These are phyloP conservation scores for Aphanoascus verrucosus DNA, from an alignment of 2,329 filamentous ascomycete genomes.

Conservation along the genomic window DNA sequence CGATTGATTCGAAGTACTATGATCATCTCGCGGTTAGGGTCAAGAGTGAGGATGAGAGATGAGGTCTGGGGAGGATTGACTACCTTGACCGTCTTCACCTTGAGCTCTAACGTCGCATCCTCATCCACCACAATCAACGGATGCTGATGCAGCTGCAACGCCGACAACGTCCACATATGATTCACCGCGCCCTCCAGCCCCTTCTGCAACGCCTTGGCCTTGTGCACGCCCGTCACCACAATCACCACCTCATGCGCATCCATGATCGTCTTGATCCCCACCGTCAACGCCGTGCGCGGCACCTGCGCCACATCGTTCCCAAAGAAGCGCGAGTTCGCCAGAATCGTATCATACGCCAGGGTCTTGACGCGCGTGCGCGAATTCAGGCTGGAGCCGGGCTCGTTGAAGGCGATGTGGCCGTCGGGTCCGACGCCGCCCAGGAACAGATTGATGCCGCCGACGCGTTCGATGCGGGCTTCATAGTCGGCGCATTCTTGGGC, in stretches of 20 bases:
- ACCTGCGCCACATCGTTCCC: conserved; percentile 61
- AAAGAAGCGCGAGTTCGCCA: conserved; percentile 79
- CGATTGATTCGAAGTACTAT: conserved; percentile 61
- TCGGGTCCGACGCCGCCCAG: conserved; percentile 76
- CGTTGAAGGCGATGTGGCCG: conserved; percentile 84
- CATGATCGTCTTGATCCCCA: conserved; percentile 73
- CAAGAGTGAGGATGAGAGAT: background rate
- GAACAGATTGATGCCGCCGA: conserved; percentile 75
- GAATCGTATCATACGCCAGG: conserved; percentile 72
- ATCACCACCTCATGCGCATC: conserved; percentile 73
- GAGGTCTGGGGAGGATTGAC: background rate
- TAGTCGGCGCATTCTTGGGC: conserved; percentile 68
- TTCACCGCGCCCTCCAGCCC: conserved; percentile 74
- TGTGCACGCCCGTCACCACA: conserved; percentile 72
- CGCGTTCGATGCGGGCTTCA: conserved; percentile 62
- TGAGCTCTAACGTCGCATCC: conserved; percentile 61
- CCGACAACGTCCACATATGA: conserved; percentile 84
- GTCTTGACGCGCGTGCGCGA: conserved; percentile 78
- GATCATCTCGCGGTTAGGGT: background rate
- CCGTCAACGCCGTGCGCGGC: conserved; percentile 71
- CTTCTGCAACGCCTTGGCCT: conserved; percentile 65
- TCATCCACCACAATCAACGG: conserved; percentile 77
- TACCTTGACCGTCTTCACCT: conserved; percentile 58
- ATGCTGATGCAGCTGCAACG: conserved; percentile 68
- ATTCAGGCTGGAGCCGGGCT: conserved; percentile 67